Evolutionary conservation across 805 yeast species (phyloP), one percentile per base, ranked within the genome.

Genomic region (Ogataea salicorniae): DNA sequence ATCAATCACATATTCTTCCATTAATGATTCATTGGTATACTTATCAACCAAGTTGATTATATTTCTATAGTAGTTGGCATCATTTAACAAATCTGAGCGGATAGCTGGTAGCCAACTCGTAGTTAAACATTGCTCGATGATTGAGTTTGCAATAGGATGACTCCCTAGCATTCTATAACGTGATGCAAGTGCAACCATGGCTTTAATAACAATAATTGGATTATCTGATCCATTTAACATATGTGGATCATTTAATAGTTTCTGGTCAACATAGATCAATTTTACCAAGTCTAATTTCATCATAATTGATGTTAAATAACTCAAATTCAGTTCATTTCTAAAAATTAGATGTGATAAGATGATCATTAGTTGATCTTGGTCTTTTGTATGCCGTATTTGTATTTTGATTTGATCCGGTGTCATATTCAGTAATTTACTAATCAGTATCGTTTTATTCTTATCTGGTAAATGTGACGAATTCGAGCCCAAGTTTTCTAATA

Each of bases 31-130:
- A 18, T 50, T 42, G 36, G 55, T 40, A 37, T 47, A 36, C 9
- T 46, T 44, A 34, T 57, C 46, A 7, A 56, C 26, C 11, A 62
- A 46, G 6, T 48, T 48, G 3, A 62, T 29, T 16, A 64, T 17
- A 46, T 63, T 60, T 26, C 51, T 48, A 7, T 55, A 46, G 42
- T 57, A 54, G 4, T 43, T 48, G 9, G 42, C 16, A 20, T 52
- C 45, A 1, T 16, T 7, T 7, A 57, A 48, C 20, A 13, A 18
- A 4, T 49, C 42, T 2, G 38, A 11, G 8, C 36, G 44, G 1
- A 58, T 51, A 1, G 53, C 44, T 0, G 59, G 58, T 18, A 63
- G 37, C 67, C 66, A 64, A 7, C 42, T n/a, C 8, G 46, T 34
- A 2, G 43, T 40, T 15, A 62, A 43, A 26, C 47, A 37, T 33